These are phyloP conservation scores for Geotrichum restrictum DNA, from an alignment of 1,139 yeast genomes.

Conservation along the genomic window DNA sequence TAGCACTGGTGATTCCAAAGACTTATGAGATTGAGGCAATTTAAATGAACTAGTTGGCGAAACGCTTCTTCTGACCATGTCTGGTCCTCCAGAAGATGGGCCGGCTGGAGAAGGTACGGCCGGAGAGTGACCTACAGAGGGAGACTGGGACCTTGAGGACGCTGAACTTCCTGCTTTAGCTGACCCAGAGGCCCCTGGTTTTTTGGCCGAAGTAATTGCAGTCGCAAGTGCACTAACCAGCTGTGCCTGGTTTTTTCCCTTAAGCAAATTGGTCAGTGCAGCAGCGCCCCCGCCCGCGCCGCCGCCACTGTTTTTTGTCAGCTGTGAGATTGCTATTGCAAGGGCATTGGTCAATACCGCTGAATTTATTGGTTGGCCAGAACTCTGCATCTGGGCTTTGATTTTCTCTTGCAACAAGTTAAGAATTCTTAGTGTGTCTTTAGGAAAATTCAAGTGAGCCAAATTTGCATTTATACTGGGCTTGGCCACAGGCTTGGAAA, in stretches of 20 bases:
- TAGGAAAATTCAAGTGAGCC: constrained; percentile 29
- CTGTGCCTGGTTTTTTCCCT: constrained; percentile 84
- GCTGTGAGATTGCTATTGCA: constrained; percentile 89
- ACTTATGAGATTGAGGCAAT: background rate
- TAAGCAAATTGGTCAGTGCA: constrained; percentile 65
- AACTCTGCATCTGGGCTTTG: constrained; percentile 37
- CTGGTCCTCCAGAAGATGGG: background rate
- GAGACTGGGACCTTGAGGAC: background rate
- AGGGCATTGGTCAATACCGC: constrained; percentile 84
- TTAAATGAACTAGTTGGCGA: constrained; percentile 3
- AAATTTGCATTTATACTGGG: constrained; percentile 17
- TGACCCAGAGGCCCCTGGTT: constrained; percentile 14
- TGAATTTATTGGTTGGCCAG: constrained; percentile 35
- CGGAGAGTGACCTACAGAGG: constrained; percentile 27
- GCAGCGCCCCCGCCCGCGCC: constrained; percentile 51
- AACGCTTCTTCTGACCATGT: background rate
- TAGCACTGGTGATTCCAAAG: constrained; percentile 2
- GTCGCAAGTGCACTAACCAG: constrained; percentile 77
- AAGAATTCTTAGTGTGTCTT: constrained; percentile 38
- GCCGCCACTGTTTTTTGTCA: constrained; percentile 80
- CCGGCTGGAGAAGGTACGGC: constrained; percentile 24
- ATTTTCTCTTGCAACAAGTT: constrained; percentile 38
- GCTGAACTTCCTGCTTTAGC: constrained; percentile 8
- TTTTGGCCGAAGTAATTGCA: constrained; percentile 57
- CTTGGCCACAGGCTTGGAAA: constrained; percentile 24